A percentile compares a stretch with the other conserved stretches of the same genome.
phyloP scores from a whole-genome alignment of 495 filamentous ascomycete species.

The Lasiosphaeria miniovina region DNA sequence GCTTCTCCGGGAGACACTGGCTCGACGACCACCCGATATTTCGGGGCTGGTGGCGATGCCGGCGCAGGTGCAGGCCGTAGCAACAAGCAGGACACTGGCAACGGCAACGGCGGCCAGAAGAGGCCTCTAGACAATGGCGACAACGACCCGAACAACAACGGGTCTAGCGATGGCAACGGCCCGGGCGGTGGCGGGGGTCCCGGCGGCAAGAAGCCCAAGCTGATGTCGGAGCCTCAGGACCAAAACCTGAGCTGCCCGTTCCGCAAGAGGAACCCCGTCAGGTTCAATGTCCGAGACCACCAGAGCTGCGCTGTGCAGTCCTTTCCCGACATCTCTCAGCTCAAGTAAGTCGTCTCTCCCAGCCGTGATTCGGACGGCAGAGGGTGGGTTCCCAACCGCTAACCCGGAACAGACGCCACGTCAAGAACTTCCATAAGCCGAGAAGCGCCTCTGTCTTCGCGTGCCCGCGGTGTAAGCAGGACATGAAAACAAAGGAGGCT shows the following conservation, averaged over 20 bases:
- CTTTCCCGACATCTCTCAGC: slow-evolving; percentile 24
- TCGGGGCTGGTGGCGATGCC: slow-evolving; percentile 1
- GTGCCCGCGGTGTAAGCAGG: slow-evolving; percentile 27
- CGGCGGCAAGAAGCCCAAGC: not conserved
- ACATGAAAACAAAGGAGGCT: slow-evolving; percentile 16
- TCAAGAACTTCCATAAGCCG: slow-evolving; percentile 28
- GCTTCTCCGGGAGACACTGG: not conserved
- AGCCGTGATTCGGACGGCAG: not conserved
- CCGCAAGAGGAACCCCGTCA: slow-evolving; percentile 38
- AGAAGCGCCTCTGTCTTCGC: slow-evolving; percentile 6
- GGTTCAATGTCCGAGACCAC: slow-evolving; percentile 36
- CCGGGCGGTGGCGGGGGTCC: slow-evolving; percentile 1
- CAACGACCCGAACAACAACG: not conserved
- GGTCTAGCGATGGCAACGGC: slow-evolving; percentile 5
- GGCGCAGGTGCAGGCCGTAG: not conserved
- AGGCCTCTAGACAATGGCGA: slow-evolving; percentile 8
- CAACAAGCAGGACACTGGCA: slow-evolving; percentile 3
- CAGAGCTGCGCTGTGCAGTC: slow-evolving; percentile 27
- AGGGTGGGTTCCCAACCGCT: not conserved
- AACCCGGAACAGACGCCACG: slow-evolving; percentile 24
- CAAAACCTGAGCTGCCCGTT: slow-evolving; percentile 33
- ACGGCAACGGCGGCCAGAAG: not conserved
- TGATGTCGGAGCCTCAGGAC: not conserved
- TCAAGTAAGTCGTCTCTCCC: slow-evolving; percentile 28
- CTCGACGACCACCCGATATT: slow-evolving; percentile 3